Evolutionary conservation across 345 rosid genomes (phyloP), one percentile per base, ranked within the genome.

Genomic region (Psidium friedrichsthalianum): DNA sequence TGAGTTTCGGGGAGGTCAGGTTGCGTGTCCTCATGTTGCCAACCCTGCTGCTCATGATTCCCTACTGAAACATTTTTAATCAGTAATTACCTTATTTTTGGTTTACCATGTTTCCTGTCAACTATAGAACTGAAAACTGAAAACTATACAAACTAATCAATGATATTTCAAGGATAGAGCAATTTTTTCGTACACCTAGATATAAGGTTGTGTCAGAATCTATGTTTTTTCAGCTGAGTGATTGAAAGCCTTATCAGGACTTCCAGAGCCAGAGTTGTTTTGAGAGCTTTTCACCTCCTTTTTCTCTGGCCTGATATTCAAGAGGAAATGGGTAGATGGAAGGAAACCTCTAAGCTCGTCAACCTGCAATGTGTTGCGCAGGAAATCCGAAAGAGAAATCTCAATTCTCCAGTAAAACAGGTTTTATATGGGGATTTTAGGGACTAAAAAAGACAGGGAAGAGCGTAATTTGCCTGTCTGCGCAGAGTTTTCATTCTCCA

Each of bases 401-500:
- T 69, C 27, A 61, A 53, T 18, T 57, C 82, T 36, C 76, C 13
- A 40, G 24, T 13, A 15, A 29, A 20, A 55, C 51, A 55, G 32
- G 52, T 69, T 49, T 25, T 27, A 74, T 59, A 74, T 59, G 11
- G 52, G 29, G 49, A 12, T 84, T 27, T 9, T 52, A 1, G 32
- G 51, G 52, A 83, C 16, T 4, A 11, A 24, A 11, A 24, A 54
- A 52, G 25, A 32, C 24, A 5, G 49, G 81, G 24, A 54, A 27
- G 81, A 51, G 24, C 27, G 69, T 78, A 80, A 80, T 84, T 85
- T 89, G 74, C 99, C 97, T 96, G 98, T 92, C 94, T 92, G 83
- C 95, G 98, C 87, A 96, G 90, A 89, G 97, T 91, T 92, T 92
- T 92, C 97, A 83, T 96, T 96, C 92, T 96, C 99, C 88, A 94